phyloP scores from a whole-genome alignment of 1,284 basidiomycete species.

The Austropuccinia psidii region DNA sequence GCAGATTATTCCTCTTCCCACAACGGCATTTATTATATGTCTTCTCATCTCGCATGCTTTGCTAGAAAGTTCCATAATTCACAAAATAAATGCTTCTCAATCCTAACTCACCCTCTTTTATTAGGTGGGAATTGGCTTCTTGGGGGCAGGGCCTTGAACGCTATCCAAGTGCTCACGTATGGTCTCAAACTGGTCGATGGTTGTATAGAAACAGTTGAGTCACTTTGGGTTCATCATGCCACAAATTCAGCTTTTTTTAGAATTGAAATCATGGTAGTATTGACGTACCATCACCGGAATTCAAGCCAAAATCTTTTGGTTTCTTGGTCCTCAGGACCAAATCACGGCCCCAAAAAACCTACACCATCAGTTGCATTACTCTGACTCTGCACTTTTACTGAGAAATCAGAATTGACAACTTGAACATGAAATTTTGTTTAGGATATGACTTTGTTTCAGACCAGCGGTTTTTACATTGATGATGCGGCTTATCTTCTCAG shows the following conservation, averaged over 20 bases:
- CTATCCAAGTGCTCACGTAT: slow-evolving; percentile 1
- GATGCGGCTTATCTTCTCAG: slow-evolving; percentile 13
- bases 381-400: background rate
- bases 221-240: background rate
- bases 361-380: background rate
- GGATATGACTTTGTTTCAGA: slow-evolving; percentile 8
- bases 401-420: background rate
- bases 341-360: background rate
- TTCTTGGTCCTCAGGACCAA: slow-evolving; percentile 11
- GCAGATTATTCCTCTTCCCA: too few relatives aligned
- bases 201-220: slow-evolving; percentile 32
- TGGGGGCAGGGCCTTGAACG: slow-evolving; percentile 17
- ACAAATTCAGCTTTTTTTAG: background rate
- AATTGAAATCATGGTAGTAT: background rate
- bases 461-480: slow-evolving; percentile 12
- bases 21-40: too few relatives aligned
- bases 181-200: slow-evolving; percentile 3
- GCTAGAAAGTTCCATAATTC: too few relatives aligned
- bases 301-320: slow-evolving; percentile 19
- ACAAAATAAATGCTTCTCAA: too few relatives aligned
- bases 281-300: slow-evolving; percentile 20
- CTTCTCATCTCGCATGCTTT: too few relatives aligned
- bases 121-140: slow-evolving; percentile 35
- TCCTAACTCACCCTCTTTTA: too few relatives aligned
- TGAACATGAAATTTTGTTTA: background rate